phyloP scores from a whole-genome alignment of 108 stramenopile species.

The Chaetoceros tenuissimus region DNA sequence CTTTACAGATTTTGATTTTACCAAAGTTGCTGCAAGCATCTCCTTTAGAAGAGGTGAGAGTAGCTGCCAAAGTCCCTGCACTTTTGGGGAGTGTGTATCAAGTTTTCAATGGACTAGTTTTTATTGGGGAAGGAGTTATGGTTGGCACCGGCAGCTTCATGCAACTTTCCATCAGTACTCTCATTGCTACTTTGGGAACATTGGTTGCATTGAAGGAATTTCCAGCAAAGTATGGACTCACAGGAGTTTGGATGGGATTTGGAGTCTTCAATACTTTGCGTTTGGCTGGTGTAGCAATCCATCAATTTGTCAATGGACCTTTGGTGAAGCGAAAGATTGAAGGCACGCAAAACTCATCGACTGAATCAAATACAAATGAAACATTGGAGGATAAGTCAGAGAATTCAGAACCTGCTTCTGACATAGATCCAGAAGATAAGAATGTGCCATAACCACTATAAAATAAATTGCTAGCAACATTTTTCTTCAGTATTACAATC shows the following conservation, averaged over 20 bases:
- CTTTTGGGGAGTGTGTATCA: conserved; percentile 74
- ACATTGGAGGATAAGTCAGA: too few species aligned
- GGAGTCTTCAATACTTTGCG: conserved; percentile 73
- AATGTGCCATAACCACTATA: too few species aligned
- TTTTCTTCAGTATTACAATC: too few species aligned
- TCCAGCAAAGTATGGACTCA: conserved; percentile 53
- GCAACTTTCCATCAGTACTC: conserved; percentile 61
- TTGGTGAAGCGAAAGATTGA: conserved; percentile 35
- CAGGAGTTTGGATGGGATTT: conserved; percentile 83
- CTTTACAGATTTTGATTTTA: conserved; percentile 54
- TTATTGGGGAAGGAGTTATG: conserved; percentile 77
- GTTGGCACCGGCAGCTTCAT: conserved; percentile 58
- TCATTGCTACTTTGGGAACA: conserved; percentile 62
- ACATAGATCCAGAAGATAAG: too few species aligned
- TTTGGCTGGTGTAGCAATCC: conserved; percentile 63
- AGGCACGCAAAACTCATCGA: too few species aligned
- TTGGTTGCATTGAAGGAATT: conserved; percentile 54
- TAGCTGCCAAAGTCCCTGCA: conserved; percentile 73
- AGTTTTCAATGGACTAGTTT: conserved; percentile 79
- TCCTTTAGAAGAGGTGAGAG: conserved; percentile 70
- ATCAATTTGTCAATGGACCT: conserved; percentile 64
- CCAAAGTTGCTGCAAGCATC: conserved; percentile 70
- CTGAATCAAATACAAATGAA: too few species aligned
- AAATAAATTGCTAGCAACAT: too few species aligned
- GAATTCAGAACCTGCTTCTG: too few species aligned